Evolutionary conservation across 139 green algal genomes (phyloP).

Genomic region (Asterochloris sp.): DNA sequence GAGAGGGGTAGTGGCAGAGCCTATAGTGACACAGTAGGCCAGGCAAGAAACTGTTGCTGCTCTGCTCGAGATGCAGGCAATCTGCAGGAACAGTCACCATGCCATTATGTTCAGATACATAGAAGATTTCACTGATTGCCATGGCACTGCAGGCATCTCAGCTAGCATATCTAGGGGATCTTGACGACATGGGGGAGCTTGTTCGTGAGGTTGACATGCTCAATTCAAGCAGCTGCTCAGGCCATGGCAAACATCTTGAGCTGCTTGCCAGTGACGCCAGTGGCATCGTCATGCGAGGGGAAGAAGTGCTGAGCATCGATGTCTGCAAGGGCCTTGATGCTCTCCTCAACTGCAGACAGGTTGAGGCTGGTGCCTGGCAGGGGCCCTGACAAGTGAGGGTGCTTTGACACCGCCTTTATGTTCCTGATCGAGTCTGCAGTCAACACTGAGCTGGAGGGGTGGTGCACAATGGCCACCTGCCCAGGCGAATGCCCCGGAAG

Average conservation of each 20-base stretch:
- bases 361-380: conserved; percentile 2
- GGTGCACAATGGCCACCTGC: conserved; percentile 5
- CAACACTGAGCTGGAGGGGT: conserved; percentile 8
- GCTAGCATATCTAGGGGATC: no score
- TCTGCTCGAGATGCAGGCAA: no score
- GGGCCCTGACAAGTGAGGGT: neutral
- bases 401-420: neutral
- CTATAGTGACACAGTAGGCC: no score
- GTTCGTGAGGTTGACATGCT: no score
- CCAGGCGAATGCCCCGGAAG: conserved; percentile 9
- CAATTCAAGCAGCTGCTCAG: neutral
- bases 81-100: no score
- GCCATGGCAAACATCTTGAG: conserved; percentile 14
- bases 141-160: no score
- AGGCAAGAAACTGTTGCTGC: no score
- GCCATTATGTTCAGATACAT: no score
- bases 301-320: neutral
- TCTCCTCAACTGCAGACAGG: neutral
- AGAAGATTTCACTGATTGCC: no score
- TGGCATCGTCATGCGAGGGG: conserved; percentile 2
- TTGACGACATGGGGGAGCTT: no score
- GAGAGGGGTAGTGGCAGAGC: no score
- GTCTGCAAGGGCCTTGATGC: neutral
- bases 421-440: neutral
- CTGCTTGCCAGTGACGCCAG: conserved; percentile 3